These are phyloP conservation scores for Infundibulicybe gibba DNA, from an alignment of 768 basidiomycete species.

Conservation along the genomic window DNA sequence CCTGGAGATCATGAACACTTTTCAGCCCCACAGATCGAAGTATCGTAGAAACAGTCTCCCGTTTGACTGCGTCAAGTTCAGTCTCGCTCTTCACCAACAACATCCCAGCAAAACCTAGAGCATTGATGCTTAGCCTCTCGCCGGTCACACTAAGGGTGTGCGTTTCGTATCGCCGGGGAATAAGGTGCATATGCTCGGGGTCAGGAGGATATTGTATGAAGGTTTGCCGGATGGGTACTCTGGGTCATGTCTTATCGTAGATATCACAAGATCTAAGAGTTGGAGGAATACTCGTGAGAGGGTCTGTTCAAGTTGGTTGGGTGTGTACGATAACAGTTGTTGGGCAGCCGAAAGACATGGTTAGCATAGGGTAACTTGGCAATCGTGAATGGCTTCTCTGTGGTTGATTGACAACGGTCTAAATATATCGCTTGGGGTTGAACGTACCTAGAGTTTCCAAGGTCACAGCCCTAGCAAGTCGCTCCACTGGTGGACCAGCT, in stretches of 20 bases:
- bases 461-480: constrained; percentile 50
- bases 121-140: constrained; percentile 70
- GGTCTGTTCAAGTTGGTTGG: constrained; percentile 42
- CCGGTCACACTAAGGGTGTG: constrained; percentile 50
- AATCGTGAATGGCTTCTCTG: constrained; percentile 75
- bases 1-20: constrained; percentile 67
- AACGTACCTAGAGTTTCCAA: constrained; percentile 55
- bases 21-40: constrained; percentile 59
- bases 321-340: constrained; percentile 29
- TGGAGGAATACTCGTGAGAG: constrained; percentile 63
- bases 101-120: constrained; percentile 89
- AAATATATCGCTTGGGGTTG: not conserved
- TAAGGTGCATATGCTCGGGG: constrained; percentile 82
- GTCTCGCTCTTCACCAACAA: constrained; percentile 80
- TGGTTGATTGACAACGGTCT: constrained; percentile 1
- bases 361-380: constrained; percentile 74
- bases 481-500: constrained; percentile 76
- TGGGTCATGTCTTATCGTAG: constrained; percentile 65
- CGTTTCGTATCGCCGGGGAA: constrained; percentile 72
- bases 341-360: constrained; percentile 64
- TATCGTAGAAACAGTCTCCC: constrained; percentile 60
- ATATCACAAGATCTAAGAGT: constrained; percentile 75
- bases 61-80: constrained; percentile 67
- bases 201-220: constrained; percentile 83
- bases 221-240: constrained; percentile 60